phyloP scores from a whole-genome alignment of 2,329 filamentous ascomycete genomes.

The Cordyceps tenuipes region DNA sequence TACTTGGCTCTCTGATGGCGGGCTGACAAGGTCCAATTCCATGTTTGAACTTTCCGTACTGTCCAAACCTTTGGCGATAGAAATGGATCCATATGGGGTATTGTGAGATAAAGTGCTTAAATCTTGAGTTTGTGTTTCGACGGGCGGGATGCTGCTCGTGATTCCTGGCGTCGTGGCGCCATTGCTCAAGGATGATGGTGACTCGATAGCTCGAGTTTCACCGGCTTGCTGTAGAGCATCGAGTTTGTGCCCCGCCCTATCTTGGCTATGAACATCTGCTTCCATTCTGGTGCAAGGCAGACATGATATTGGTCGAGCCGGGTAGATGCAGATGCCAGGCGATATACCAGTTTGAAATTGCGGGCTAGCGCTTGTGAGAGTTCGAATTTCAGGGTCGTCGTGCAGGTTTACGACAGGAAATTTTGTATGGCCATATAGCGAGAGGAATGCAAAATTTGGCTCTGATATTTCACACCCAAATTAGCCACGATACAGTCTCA shows the following conservation, averaged over 20 bases:
- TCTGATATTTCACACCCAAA: background rate
- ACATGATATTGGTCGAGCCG: conserved; percentile 3
- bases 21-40: background rate
- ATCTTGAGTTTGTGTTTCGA: background rate
- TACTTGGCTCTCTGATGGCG: background rate
- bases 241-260: background rate
- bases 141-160: background rate
- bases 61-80: background rate
- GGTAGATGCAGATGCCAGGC: background rate
- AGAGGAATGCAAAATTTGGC: background rate
- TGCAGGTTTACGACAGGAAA: background rate
- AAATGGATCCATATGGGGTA: background rate
- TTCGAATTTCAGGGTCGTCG: conserved; percentile 4
- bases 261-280: conserved; percentile 6
- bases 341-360: background rate
- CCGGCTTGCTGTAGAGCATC: background rate
- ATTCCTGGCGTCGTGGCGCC: background rate
- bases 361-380: conserved; percentile 3
- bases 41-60: background rate
- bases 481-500: conserved; percentile 6
- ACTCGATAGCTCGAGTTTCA: background rate
- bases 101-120: background rate
- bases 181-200: background rate
- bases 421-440: background rate
- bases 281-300: conserved; percentile 4